A percentile compares a stretch with the other conserved stretches of the same genome.
phyloP scores from a whole-genome alignment of 2,329 filamentous ascomycete species.

The Thielaviopsis musarum region DNA sequence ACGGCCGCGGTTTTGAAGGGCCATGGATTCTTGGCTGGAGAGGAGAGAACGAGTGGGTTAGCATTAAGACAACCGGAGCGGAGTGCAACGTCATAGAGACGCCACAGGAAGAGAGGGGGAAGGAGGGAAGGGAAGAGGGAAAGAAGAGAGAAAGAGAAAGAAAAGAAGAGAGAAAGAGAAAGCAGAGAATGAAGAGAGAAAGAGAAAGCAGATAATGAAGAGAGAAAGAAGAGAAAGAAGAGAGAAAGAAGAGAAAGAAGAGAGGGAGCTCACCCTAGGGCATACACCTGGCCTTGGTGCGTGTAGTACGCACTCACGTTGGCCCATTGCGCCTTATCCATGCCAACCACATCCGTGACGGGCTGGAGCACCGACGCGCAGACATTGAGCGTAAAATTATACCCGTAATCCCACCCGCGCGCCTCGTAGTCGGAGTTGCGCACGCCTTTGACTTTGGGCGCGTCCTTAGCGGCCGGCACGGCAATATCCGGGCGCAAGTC shows the following conservation, averaged over 20 bases:
- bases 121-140: neutral
- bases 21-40: slow-evolving; percentile 35
- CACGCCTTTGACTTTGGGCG: slow-evolving; percentile 25
- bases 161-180: neutral
- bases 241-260: neutral
- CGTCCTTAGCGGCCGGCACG: slow-evolving; percentile 24
- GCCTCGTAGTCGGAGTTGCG: slow-evolving; percentile 39
- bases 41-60: neutral
- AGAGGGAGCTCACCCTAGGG: slow-evolving; percentile 49
- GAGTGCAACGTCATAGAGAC: neutral
- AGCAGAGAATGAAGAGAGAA: neutral
- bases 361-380: slow-evolving; percentile 59
- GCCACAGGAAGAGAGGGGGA: neutral
- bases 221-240: neutral
- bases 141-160: neutral
- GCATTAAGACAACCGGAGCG: neutral
- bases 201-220: neutral
- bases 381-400: slow-evolving; percentile 73
- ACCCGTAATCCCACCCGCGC: slow-evolving; percentile 58
- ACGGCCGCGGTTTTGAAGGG: slow-evolving; percentile 44
- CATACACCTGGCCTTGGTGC: slow-evolving; percentile 47
- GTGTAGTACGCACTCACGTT: slow-evolving; percentile 71
- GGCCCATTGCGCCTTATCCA: slow-evolving; percentile 43
- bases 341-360: slow-evolving; percentile 44
- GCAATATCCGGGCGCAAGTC: slow-evolving; percentile 40